A percentile compares a stretch with the other conserved stretches of the same genome.
Conservation (phyloP, 2,329 filamentous ascomycete genomes). For the Polytolypa hystricis region DNA sequence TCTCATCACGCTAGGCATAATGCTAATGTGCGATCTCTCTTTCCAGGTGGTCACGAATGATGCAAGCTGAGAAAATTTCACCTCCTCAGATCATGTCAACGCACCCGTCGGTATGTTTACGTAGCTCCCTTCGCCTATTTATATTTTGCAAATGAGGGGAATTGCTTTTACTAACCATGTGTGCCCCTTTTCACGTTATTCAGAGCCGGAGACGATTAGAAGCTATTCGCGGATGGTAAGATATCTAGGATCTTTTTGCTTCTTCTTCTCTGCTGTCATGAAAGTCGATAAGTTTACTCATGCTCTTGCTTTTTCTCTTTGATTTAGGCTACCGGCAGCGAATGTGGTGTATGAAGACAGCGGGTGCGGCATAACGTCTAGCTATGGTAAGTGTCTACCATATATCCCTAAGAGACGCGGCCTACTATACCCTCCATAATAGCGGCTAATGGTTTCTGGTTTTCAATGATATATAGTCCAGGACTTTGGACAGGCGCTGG, state of each 20-base stretch:
- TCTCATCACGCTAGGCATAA: neutral
- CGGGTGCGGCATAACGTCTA: constrained; percentile 23
- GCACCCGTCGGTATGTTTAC: constrained; percentile 40
- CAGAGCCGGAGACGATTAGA: constrained; percentile 43
- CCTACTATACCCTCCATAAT: constrained; percentile 1
- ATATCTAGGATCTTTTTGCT: neutral
- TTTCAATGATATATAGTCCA: constrained; percentile 11
- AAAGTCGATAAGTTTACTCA: no score
- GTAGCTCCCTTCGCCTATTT: no score
- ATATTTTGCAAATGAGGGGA: neutral
- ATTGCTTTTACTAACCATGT: no score
- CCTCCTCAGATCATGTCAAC: constrained; percentile 50
- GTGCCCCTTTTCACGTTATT: no score
- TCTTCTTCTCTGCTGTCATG: neutral
- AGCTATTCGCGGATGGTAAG: constrained; percentile 43
- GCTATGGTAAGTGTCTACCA: constrained; percentile 18
- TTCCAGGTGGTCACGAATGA: constrained; percentile 40
- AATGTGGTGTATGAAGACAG: constrained; percentile 28
- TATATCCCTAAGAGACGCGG: no score
- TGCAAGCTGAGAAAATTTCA: constrained; percentile 32
- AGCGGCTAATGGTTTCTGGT: constrained; percentile 5
- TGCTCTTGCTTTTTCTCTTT: constrained; percentile 10
- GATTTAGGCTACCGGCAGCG: constrained; percentile 29
- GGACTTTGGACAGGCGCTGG: constrained; percentile 14
- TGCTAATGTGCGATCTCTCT: neutral